Conservation (phyloP, 2,329 filamentous ascomycete species). For the Raffaelea ambrosiae region DNA sequence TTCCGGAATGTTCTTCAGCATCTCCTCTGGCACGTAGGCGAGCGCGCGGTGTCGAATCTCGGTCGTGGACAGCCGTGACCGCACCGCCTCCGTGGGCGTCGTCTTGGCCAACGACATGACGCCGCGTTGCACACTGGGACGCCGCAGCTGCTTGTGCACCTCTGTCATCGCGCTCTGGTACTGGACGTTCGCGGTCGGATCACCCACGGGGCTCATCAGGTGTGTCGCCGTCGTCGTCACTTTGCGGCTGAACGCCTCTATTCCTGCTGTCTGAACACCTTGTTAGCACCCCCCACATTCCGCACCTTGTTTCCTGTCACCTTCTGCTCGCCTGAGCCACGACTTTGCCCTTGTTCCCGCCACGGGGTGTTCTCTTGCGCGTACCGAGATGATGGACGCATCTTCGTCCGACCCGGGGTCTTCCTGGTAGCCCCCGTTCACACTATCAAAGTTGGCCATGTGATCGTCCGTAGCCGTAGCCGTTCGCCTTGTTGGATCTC, state of each 20-base stretch:
- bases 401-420: constrained; percentile 37
- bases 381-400: constrained; percentile 34
- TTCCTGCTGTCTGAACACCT: constrained; percentile 60
- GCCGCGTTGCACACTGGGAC: constrained; percentile 75
- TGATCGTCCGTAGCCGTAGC: constrained; percentile 7
- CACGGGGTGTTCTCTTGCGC: not conserved
- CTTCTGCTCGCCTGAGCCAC: too few species aligned
- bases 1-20: constrained; percentile 83
- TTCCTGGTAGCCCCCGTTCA: constrained; percentile 34
- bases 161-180: constrained; percentile 85
- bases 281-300: too few species aligned
- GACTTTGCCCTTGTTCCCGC: not conserved
- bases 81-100: constrained; percentile 87
- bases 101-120: constrained; percentile 88
- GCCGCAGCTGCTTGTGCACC: constrained; percentile 79
- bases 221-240: constrained; percentile 89
- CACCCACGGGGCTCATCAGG: constrained; percentile 63
- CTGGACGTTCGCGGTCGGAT: constrained; percentile 50
- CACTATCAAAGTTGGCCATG: constrained; percentile 25
- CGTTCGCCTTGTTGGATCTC: not conserved
- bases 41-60: constrained; percentile 94
- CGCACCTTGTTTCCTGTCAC: too few species aligned
- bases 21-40: constrained; percentile 79
- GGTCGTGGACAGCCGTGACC: constrained; percentile 77
- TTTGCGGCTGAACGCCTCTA: constrained; percentile 91